These are phyloP conservation scores for Plectranthus barbatus DNA, from an alignment of 257 asterid genomes.

Conservation along the genomic window DNA sequence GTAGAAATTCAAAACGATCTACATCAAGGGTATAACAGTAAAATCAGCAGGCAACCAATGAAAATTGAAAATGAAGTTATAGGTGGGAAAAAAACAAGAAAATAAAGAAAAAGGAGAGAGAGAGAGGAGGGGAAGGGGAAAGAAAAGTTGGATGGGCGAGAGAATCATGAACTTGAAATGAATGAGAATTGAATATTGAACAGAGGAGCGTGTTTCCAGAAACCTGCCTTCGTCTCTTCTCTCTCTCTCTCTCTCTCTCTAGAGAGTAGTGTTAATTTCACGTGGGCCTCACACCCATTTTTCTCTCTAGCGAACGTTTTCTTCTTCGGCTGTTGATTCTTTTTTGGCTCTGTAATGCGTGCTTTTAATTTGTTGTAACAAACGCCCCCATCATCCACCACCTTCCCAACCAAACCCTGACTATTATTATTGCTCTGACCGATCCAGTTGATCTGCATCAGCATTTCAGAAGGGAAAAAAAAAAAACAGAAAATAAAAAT, in stretches of 20 bases:
- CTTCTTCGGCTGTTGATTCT: slow-evolving; percentile 24
- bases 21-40: slow-evolving; percentile 10
- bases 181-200: slow-evolving; percentile 27
- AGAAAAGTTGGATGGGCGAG: slow-evolving; percentile 20
- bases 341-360: slow-evolving; percentile 21
- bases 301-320: slow-evolving; percentile 15
- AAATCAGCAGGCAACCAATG: not conserved
- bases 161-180: slow-evolving; percentile 24
- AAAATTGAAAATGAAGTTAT: slow-evolving; percentile 21
- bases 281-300: slow-evolving; percentile 32
- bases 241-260: slow-evolving; percentile 14
- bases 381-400: slow-evolving; percentile 38
- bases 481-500: too few species aligned
- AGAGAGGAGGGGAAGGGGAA: not conserved
- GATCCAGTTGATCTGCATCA: slow-evolving; percentile 20
- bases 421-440: slow-evolving; percentile 25
- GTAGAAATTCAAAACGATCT: not conserved
- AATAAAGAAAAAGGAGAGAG: not conserved
- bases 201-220: slow-evolving; percentile 51
- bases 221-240: slow-evolving; percentile 13
- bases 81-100: slow-evolving; percentile 17
- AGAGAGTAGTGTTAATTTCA: slow-evolving; percentile 22
- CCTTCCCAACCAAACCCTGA: slow-evolving; percentile 39
- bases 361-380: slow-evolving; percentile 41
- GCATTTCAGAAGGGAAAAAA: not conserved